Base-by-base conservation (phyloP, 371 early-diverging fungal genomes). In the Mortierella sp. region DNA sequence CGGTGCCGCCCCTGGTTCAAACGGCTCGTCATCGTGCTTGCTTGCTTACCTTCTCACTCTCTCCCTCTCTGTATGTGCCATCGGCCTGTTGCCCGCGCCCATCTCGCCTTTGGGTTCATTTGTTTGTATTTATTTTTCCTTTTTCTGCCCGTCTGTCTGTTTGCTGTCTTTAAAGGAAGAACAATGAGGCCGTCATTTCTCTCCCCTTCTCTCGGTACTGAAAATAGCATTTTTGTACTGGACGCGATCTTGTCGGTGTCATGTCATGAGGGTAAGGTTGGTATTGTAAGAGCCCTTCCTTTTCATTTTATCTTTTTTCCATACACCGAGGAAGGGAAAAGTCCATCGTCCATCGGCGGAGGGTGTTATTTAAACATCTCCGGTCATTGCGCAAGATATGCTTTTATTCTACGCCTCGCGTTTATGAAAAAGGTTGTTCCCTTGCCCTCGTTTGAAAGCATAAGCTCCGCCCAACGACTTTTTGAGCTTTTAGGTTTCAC, bases 321-420 rank as follows among this genome's bases (percentile, higher is more conserved):
- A 58, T 31, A 34, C 58, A n/a, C 58, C 58, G 55, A 47, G 47
- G 22, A 47, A 47, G 22, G 3, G 55, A 53, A 53, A 53, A 26
- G 26, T 13, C n/a, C 13, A 26, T 52, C 55, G 31, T 53, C 55
- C 55, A 11, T 14, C 22, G 31, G 31, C 31, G 55, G 58, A 58
- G 19, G 29, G 29, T 34, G 34, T 58, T 58, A 16, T 31, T 58
- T 58, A 58, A 29, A 34, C 58, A 58, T 34, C 29, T 34, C 47
- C 55, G 29, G 55, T 47, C 22, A 47, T 47, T 47, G 47, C 47
- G 3, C 5, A 19, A 19, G 47, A 19, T 47, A 19, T 16, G 5
- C 5, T 47, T 19, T 16, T 19, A 47, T 47, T 34, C 58, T 58
- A 58, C 58, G 58, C 58, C 58, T 66, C 66, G 66, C 66, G 66